Base-by-base conservation (phyloP, 306 rosid species). In the Gynostemma pentaphyllum region DNA sequence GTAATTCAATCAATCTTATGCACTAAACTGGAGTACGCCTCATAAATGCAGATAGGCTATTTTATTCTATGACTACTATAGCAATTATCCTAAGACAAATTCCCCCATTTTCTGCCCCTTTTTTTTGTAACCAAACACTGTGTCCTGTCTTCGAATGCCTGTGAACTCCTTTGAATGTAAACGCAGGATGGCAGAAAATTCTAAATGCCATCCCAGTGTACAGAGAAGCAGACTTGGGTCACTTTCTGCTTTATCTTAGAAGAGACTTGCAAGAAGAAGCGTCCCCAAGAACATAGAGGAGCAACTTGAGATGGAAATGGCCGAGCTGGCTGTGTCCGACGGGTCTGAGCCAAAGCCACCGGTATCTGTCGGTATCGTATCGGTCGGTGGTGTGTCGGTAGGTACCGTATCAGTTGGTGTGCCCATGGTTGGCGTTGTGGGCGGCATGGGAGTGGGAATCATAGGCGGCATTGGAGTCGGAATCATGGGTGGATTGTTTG, bases 261-360 rank as follows among this genome's bases (percentile, higher is more conserved):
- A 32, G 30, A 2, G 37, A 59, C 34, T 59, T 59, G 64, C 29
- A 9, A 59, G 15, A 5, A 59, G 32, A 59, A 59, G 19, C 11
- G 18, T 21, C 13, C 64, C 64, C 46, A 59, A 59, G 21, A 59
- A 59, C 12, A 37, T 30, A 62, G 55, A 78, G 64, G 70, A 77
- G 47, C 46, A 51, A 30, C 48, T 42, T 26, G 81, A 73, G 21
- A 68, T 15, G 34, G 86, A 68, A 65, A 74, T 60, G 45, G 90
- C 83, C 21, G 81, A 34, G 64, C 75, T 82, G 36, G 95, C 89
- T 68, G 81, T 80, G 32, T 32, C 94, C 52, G 90, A 68, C 69
- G 97, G 95, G 15, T 76, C 91, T 34, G 74, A 22, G 53, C 94
- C 95, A 61, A 41, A 78, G 59, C 71, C 74, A 29, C 83, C 60